Evolutionary conservation across 1,139 yeast species (phyloP).

Genomic region (Magnusiomyces suaveolens): DNA sequence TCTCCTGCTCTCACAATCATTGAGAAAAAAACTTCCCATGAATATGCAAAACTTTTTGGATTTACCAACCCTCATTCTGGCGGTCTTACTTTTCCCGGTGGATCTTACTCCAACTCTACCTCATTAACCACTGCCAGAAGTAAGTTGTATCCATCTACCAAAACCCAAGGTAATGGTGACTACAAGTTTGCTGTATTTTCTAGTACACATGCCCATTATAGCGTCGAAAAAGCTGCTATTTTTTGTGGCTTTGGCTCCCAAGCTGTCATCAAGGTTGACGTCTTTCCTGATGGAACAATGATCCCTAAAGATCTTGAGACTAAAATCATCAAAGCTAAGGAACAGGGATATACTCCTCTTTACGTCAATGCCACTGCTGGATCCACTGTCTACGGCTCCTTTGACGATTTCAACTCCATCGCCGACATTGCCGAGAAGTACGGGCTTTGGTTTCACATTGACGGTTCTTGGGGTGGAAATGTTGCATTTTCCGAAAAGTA

Average conservation of each 20-base stretch:
- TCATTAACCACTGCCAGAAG: conserved; percentile 72
- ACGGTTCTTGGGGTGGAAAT: conserved; percentile 91
- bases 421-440: conserved; percentile 45
- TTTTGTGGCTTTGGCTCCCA: conserved; percentile 61
- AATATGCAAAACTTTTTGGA: conserved; percentile 62
- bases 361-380: conserved; percentile 82
- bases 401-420: conserved; percentile 55
- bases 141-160: conserved; percentile 59
- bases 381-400: conserved; percentile 80
- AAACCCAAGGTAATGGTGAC: conserved; percentile 46
- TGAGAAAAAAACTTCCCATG: conserved; percentile 58
- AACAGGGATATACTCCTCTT: conserved; percentile 57
- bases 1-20: conserved; percentile 72
- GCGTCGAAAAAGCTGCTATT: conserved; percentile 76
- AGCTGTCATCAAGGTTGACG: conserved; percentile 55
- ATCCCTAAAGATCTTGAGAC: conserved; percentile 39
- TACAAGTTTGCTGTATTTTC: conserved; percentile 61
- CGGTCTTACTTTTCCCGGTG: conserved; percentile 80
- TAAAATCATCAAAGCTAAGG: conserved; percentile 38
- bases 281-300: conserved; percentile 50
- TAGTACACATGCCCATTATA: conserved; percentile 67
- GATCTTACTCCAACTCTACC: conserved; percentile 78
- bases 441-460: conserved; percentile 68
- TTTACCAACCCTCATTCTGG: conserved; percentile 51
- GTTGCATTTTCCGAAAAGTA: conserved; percentile 55